phyloP scores from a whole-genome alignment of 768 basidiomycete genomes.

The Cyathus striatus region DNA sequence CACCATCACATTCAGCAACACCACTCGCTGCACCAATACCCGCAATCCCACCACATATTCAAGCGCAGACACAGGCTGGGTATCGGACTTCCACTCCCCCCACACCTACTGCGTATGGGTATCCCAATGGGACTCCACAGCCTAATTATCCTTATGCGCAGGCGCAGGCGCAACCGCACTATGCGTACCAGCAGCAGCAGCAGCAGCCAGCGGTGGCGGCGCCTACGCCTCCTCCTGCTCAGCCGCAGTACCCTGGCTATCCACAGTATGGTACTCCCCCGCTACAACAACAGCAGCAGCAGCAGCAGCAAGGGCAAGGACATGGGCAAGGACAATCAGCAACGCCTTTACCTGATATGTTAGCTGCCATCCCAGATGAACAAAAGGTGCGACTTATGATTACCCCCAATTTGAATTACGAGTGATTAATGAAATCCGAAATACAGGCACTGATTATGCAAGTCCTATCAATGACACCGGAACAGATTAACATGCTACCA shows the following conservation, averaged over 20 bases:
- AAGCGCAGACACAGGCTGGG: no score
- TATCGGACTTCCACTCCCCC: constrained; percentile 30
- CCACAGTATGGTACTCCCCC: constrained; percentile 14
- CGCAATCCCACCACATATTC: constrained; percentile 44
- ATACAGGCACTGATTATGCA: constrained; percentile 68
- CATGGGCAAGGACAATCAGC: no score
- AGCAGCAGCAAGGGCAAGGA: no score
- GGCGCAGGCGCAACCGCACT: constrained; percentile 8
- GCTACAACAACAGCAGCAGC: constrained; percentile 10
- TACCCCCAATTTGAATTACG: constrained; percentile 3
- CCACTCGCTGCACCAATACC: constrained; percentile 30
- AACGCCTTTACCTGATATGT: constrained; percentile 40
- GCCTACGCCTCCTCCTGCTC: constrained; percentile 5
- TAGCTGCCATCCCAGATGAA: constrained; percentile 61
- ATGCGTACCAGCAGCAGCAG: constrained; percentile 7
- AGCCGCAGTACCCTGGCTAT: constrained; percentile 18
- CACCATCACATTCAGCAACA: constrained; percentile 10
- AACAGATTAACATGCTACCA: constrained; percentile 75
- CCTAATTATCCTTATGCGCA: constrained; percentile 14
- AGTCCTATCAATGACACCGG: constrained; percentile 77
- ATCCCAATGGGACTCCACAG: constrained; percentile 2
- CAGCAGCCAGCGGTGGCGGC: constrained; percentile 5
- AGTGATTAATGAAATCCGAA: constrained; percentile 11
- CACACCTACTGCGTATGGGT: constrained; percentile 2
- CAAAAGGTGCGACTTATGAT: constrained; percentile 46